Percentiles rank a stretch among this genome's conserved stretches.
Conservation (phyloP, 2,329 filamentous ascomycete species). For the Ophiosphaerella herpotricha region DNA sequence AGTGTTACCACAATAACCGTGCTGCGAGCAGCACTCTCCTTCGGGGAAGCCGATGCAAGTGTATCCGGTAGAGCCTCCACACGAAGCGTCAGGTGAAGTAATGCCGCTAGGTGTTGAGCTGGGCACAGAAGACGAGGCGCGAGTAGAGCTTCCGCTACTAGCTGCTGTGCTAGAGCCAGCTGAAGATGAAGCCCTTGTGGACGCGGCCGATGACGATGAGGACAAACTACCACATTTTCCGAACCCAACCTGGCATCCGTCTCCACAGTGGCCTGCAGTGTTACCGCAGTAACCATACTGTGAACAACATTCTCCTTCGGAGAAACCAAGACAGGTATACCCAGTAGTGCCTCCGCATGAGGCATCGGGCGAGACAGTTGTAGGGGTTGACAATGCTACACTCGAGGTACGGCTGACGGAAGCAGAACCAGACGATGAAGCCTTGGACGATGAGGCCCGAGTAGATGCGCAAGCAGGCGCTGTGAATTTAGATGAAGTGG, state of each 20-base stretch:
- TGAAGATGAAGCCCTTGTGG: not conserved
- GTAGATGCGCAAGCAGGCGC: conserved; percentile 15
- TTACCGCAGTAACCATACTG: conserved; percentile 47
- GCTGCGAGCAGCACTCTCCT: conserved; percentile 9
- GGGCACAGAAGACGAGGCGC: conserved; percentile 4
- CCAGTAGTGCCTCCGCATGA: conserved; percentile 25
- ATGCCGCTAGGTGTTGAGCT: conserved; percentile 8
- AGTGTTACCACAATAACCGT: conserved; percentile 3
- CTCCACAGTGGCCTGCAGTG: conserved; percentile 28
- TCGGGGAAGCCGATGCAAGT: conserved; percentile 4
- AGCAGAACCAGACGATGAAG: conserved; percentile 5
- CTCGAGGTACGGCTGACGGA: conserved; percentile 11
- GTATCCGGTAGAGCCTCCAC: conserved; percentile 3
- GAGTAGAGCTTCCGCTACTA: not conserved
- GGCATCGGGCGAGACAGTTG: conserved; percentile 11
- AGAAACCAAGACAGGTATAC: conserved; percentile 28
- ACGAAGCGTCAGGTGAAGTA: conserved; percentile 1
- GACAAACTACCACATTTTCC: conserved; percentile 20
- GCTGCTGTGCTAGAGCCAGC: not conserved
- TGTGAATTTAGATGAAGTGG: conserved; percentile 14
- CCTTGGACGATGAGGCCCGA: conserved; percentile 10
- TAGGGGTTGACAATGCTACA: conserved; percentile 6
- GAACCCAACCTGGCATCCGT: conserved; percentile 33
- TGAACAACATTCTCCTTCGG: conserved; percentile 52
- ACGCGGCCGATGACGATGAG: conserved; percentile 4